Conservation (phyloP, 1,284 basidiomycete species). For the Irpex sp. region DNA sequence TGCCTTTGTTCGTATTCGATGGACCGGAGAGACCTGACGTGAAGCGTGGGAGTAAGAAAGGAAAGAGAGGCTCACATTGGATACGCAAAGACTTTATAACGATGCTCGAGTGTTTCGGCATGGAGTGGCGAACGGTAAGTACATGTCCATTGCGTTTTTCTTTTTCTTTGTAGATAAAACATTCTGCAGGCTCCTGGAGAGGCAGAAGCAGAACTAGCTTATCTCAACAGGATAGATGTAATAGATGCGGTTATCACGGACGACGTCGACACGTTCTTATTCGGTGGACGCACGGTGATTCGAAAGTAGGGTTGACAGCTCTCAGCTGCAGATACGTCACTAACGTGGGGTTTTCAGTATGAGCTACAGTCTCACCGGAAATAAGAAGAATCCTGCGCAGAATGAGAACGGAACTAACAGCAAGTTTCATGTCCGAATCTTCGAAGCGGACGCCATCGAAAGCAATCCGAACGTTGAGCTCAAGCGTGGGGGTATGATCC, state of each 20-base stretch:
- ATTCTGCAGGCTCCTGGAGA: slow-evolving; percentile 52
- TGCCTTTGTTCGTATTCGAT: slow-evolving; percentile 72
- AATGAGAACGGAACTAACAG: slow-evolving; percentile 36
- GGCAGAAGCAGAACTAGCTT: slow-evolving; percentile 67
- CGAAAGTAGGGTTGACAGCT: slow-evolving; percentile 26
- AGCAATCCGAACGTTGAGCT: slow-evolving; percentile 36
- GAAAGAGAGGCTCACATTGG: slow-evolving; percentile 41
- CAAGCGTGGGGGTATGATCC: slow-evolving; percentile 51
- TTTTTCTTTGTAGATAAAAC: neutral
- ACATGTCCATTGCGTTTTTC: neutral
- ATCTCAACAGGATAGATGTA: slow-evolving; percentile 44
- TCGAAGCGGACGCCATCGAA: slow-evolving; percentile 34
- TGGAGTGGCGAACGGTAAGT: slow-evolving; percentile 56
- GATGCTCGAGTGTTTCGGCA: slow-evolving; percentile 53
- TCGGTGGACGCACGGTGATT: slow-evolving; percentile 33
- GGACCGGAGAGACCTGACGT: slow-evolving; percentile 55
- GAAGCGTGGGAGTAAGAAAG: slow-evolving; percentile 52
- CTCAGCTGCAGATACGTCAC: neutral
- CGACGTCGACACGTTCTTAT: slow-evolving; percentile 50
- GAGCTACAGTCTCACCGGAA: slow-evolving; percentile 42
- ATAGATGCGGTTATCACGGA: slow-evolving; percentile 66
- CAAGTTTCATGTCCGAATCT: slow-evolving; percentile 40
- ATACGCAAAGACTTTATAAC: slow-evolving; percentile 39
- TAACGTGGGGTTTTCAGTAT: slow-evolving; percentile 29
- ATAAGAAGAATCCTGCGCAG: slow-evolving; percentile 34